Evolutionary conservation across 257 asterid genomes (phyloP), one percentile per base, ranked within the genome.

Genomic region (Penstemon eatonii): DNA sequence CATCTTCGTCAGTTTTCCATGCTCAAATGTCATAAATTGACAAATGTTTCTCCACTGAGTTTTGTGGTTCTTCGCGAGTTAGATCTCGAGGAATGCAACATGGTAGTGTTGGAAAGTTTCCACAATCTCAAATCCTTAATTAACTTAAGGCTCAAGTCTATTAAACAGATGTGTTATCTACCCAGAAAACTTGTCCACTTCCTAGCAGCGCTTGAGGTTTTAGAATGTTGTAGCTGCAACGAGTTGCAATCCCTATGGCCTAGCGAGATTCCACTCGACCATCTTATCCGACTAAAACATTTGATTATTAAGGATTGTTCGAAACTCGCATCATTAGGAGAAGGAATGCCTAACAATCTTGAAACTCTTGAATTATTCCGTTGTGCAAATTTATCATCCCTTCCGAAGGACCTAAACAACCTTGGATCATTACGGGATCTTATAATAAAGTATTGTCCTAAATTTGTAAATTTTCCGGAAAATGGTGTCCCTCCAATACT

Each of bases 291-390:
- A 73, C 72, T 87, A 56, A 84, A 81, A 71, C 84, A 89, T 41
- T 79, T 87, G 5, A 89, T 87, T 6, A 13, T 87, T 58, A 86
- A 82, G 5, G 87, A 82, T 59, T 86, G 93, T 68, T 72, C 76
- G 13, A 82, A 79, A 64, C 77, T 87, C 18, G 82, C 65, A 6
- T 77, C 84, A 37, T 37, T 87, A 36, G 84, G 89, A 62, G 80
- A 79, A 59, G 89, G 82, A 36, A 73, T 85, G 70, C 95, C 95
- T 55, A 37, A 71, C 78, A 85, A 78, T 63, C 87, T 87, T 45
- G 87, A 85, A 76, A 86, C 83, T 67, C 76, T 87, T 47, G 95
- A 87, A 76, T 69, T 87, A 65, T 85, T 87, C 44, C 71, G 76
- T n/a, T 87, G 89, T 68, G 70, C 76, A 7, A 81, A 60, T 66